Percentiles rank a stretch among this genome's conserved stretches.
Conservation (phyloP, 768 basidiomycete genomes). For the Tricholoma hemisulphureum region DNA sequence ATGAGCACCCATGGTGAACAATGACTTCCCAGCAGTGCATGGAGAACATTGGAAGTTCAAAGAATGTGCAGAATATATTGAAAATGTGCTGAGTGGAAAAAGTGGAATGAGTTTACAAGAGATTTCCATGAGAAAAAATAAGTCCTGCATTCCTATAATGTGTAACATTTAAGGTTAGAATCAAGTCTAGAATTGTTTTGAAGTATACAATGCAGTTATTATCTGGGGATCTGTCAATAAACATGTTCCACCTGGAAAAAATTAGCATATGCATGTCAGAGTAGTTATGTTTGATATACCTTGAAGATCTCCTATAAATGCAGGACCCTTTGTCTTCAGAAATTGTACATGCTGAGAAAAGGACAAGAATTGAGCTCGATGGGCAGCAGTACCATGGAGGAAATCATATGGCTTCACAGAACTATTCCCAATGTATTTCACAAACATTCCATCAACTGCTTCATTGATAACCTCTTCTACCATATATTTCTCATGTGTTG, state of each 20-base stretch:
- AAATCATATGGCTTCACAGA: not conserved
- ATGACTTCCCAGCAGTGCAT: not conserved
- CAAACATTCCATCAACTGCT: not conserved
- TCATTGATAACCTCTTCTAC: not conserved
- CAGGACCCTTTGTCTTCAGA: not conserved
- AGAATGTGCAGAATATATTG: not conserved
- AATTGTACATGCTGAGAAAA: not conserved
- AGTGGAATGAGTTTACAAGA: not conserved
- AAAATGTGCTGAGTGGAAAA: not conserved
- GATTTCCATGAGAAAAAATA: not conserved
- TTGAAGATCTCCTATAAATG: not conserved
- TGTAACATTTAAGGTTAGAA: not conserved
- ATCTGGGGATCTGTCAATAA: not conserved
- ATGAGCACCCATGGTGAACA: not conserved
- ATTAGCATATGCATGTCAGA: not conserved
- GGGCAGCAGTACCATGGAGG: not conserved
- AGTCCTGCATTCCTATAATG: not conserved
- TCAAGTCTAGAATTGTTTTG: not conserved
- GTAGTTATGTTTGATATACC: not conserved
- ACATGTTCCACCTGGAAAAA: not conserved
- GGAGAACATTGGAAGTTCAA: not conserved
- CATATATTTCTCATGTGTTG: not conserved
- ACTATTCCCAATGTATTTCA: not conserved
- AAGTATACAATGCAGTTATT: not conserved
- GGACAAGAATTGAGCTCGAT: not conserved